These are phyloP conservation scores for Didymellaceae sp. DNA, from an alignment of 2,329 filamentous ascomycete species.

Conservation along the genomic window DNA sequence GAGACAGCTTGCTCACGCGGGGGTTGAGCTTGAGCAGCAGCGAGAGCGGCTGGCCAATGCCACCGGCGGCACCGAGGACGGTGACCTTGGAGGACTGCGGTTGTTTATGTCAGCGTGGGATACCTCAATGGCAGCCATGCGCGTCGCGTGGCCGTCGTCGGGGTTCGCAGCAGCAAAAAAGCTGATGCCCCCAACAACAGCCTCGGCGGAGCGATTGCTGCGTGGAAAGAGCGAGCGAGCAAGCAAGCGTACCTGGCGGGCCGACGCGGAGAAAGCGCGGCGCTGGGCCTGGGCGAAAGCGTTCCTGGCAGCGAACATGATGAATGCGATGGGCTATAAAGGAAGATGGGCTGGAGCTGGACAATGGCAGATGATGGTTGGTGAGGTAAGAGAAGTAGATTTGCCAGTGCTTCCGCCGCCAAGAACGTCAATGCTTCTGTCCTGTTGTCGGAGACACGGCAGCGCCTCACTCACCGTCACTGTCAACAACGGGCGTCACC, in stretches of 20 bases:
- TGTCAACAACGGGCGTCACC: background rate
- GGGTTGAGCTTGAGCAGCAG: constrained; percentile 99
- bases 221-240: background rate
- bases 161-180: constrained; percentile 25
- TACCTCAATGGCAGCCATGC: constrained; percentile 18
- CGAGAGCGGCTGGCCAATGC: constrained; percentile 97
- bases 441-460: constrained; percentile 5
- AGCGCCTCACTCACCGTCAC: background rate
- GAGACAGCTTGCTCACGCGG: constrained; percentile 87
- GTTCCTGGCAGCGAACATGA: constrained; percentile 72
- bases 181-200: constrained; percentile 24
- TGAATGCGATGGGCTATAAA: constrained; percentile 29
- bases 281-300: constrained; percentile 59
- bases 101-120: constrained; percentile 31
- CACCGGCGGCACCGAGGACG: constrained; percentile 94
- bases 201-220: constrained; percentile 8
- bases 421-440: constrained; percentile 14
- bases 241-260: constrained; percentile 55
- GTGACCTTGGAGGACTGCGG: constrained; percentile 94
- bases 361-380: constrained; percentile 25
- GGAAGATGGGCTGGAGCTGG: constrained; percentile 37
- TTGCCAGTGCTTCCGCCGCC: constrained; percentile 25
- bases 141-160: too few relatives aligned
- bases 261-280: constrained; percentile 60
- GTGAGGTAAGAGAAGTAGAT: constrained; percentile 28